Conservation (phyloP, 306 rosid genomes). For the Fragaria nilgerrensis region DNA sequence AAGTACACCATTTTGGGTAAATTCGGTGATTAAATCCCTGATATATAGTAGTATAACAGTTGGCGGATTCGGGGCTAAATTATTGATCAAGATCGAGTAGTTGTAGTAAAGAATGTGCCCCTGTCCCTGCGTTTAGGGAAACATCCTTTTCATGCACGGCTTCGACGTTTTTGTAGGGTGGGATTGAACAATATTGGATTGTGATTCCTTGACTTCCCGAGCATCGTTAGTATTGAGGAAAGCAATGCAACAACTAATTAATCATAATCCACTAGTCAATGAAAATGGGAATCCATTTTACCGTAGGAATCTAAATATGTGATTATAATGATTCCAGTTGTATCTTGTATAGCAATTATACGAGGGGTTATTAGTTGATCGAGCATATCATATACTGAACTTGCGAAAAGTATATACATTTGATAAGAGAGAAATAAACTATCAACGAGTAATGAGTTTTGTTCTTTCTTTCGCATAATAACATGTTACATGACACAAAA, state of each 20-base stretch:
- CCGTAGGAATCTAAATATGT: not conserved
- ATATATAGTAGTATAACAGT: not conserved
- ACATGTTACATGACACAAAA: too few relatives aligned
- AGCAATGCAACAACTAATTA: not conserved
- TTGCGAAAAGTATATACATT: too few relatives aligned
- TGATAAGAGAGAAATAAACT: too few relatives aligned
- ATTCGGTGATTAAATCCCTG: not conserved
- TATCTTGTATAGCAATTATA: too few relatives aligned
- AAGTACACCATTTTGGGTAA: not conserved
- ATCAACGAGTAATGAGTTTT: too few relatives aligned
- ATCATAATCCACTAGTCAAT: not conserved
- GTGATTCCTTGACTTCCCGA: not conserved
- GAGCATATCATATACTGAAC: too few relatives aligned
- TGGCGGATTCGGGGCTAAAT: not conserved
- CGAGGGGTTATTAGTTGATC: too few relatives aligned
- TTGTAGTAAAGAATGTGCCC: not conserved
- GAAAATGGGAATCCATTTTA: not conserved
- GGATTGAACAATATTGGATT: not conserved
- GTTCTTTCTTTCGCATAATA: too few relatives aligned
- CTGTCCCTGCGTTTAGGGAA: not conserved
- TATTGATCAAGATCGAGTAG: not conserved
- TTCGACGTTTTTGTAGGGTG: not conserved
- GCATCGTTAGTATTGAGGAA: not conserved
- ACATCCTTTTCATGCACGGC: constrained; percentile 14
- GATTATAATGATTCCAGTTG: not conserved